phyloP scores from a whole-genome alignment of 2,329 filamentous ascomycete species.

The Sarocladium strictum region DNA sequence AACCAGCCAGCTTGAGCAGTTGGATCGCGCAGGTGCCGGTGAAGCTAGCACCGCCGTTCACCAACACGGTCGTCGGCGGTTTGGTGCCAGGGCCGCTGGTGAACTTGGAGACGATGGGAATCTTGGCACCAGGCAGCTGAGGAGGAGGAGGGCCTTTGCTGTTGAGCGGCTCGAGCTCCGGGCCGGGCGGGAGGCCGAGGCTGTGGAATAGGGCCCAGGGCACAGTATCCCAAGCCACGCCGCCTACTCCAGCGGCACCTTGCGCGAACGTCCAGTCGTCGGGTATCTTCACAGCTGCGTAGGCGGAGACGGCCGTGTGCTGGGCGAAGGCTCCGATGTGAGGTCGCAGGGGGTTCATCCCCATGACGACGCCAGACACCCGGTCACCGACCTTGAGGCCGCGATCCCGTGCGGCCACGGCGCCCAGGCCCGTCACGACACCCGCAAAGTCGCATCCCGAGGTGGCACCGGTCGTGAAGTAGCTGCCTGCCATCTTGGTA shows the following conservation, averaged over 20 bases:
- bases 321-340: slow-evolving; percentile 37
- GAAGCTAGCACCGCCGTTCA: slow-evolving; percentile 46
- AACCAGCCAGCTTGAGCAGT: slow-evolving; percentile 34
- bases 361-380: slow-evolving; percentile 19
- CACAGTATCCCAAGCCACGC: slow-evolving; percentile 29
- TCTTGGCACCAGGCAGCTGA: slow-evolving; percentile 33
- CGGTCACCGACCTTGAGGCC: slow-evolving; percentile 35
- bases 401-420: slow-evolving; percentile 41
- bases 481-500: slow-evolving; percentile 21
- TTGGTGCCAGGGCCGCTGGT: slow-evolving; percentile 18
- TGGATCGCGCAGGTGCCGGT: slow-evolving; percentile 48
- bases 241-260: slow-evolving; percentile 35
- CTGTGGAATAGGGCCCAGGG: not conserved
- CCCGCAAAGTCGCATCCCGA: slow-evolving; percentile 38
- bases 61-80: slow-evolving; percentile 31
- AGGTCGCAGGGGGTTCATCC: slow-evolving; percentile 16
- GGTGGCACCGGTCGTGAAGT: slow-evolving; percentile 11
- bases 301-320: slow-evolving; percentile 20
- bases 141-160: slow-evolving; percentile 38
- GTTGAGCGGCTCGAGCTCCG: slow-evolving; percentile 31
- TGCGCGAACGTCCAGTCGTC: slow-evolving; percentile 38
- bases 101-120: not conserved
- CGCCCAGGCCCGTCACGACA: slow-evolving; percentile 38
- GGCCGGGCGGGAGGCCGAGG: not conserved
- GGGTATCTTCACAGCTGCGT: slow-evolving; percentile 28